Base-by-base conservation (phyloP, 169 alveolate genomes). In the Babesia ovis region DNA sequence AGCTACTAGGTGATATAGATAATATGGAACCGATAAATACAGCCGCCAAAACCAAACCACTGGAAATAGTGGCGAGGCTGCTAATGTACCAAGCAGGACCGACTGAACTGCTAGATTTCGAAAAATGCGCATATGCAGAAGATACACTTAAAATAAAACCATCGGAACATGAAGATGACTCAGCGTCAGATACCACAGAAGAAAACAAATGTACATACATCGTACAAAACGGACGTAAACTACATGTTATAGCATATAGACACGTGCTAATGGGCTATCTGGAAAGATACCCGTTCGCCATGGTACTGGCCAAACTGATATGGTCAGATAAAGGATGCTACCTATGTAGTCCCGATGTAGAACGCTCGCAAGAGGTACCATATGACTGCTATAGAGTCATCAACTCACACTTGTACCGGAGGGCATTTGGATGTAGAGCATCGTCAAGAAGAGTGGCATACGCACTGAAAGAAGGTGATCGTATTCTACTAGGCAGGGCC, bases 381-480 rank as follows among this genome's bases (percentile, higher is more conserved):
- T 43, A 41, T 14, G 50, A 37, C 37, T 55, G 68, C 11, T 35
- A 29, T 55, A 32, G 41, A 18, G 43, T 54, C 32, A 35, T 68
- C 42, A 54, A 32, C 57, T 14, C 31, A 20, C 41, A 55, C 20
- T 23, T 68, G 14, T 31, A 31, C 20, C 69, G 79, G 45, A 14
- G 25, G 42, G 50, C 51, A 12, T 32, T 35, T 9, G 62, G 74
- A 4, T 35, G 42, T 25, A 14, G 39, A 16, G 62, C 62, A 22
- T 31, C 46, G 4, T 5, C 16, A 32, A 64, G 25, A 34, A 59
- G 54, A 27, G 37, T 45, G 43, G 56, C 77, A 16, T 37, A 43
- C 23, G 87, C 77, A 16, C 16, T 79, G 12, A 79, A 79, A 29
- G 83, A 79, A 22, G 87, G 87, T 0, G 87, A 79, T 54, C 57